Evolutionary conservation across 371 early-diverging fungal genomes (phyloP), one percentile per base, ranked within the genome.

Genomic region (Mortierella sp.): DNA sequence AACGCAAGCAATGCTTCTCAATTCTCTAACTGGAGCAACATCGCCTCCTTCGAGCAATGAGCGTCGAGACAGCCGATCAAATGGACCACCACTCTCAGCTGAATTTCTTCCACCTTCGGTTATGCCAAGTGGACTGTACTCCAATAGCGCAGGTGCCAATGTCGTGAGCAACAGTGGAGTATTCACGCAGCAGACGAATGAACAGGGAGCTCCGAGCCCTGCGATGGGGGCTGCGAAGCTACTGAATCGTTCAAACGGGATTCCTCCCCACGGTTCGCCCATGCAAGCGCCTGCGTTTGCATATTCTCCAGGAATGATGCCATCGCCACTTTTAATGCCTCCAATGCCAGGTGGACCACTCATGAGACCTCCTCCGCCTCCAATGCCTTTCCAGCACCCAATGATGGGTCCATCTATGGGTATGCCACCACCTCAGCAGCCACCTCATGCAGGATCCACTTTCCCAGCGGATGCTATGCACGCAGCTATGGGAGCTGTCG

Each of bases 281-380:
- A 46, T 69, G 53, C 72, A 64, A 29, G 62, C 67, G 29, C 63
- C 52, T n/a, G 65, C 80, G 3, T 73, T 80, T 48, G 68, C 80
- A 13, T 73, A 80, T 21, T 82, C 83, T 16, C 83, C 82, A 17
- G 79, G 83, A 50, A 83, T 82, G 62, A 67, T 83, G 43, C 82
- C 80, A 17, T 66, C 84, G 0, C 73, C 85, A 44, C 51, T 86
- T 41, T 41, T 28, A 13, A 57, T 67, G 59, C 57, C 68, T 12
- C n/a, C n/a, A n/a, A 64, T 72, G 62, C 58, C 47, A 21, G 64
- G 54, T 12, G 62, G 67, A n/a, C 62, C 66, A 5, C 57, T 64
- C 44, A 71, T 70, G 63, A 64, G 57, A 34, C 34, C 67, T 25
- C 59, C 68, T 9, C 65, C 66, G 22, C 73, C 67, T 16, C 73